Conservation (phyloP, 1,139 yeast species). For the Sugiyamaella grinbergsii region DNA sequence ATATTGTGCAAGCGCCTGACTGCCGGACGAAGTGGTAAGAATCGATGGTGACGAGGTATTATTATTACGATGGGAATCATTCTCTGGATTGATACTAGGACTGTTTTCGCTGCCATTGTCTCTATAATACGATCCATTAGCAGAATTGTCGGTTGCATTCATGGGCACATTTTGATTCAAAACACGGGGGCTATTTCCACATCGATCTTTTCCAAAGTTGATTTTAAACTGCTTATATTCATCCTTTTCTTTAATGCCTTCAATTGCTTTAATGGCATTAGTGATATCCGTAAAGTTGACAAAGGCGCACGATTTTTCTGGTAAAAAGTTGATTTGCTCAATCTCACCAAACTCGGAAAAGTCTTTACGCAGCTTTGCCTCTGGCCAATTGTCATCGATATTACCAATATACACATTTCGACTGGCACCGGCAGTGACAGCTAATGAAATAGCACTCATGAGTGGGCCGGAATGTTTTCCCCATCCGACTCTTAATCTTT, state of each 20-base stretch:
- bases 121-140: background rate
- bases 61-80: slow-evolving; percentile 10
- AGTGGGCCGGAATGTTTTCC: slow-evolving; percentile 93
- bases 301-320: slow-evolving; percentile 87
- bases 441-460: slow-evolving; percentile 74
- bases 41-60: slow-evolving; percentile 19
- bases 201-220: slow-evolving; percentile 90
- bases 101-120: slow-evolving; percentile 10
- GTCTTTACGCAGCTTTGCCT: slow-evolving; percentile 65
- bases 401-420: slow-evolving; percentile 89
- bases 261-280: slow-evolving; percentile 83
- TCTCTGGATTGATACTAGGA: slow-evolving; percentile 13
- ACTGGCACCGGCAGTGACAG: slow-evolving; percentile 92
- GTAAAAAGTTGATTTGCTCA: slow-evolving; percentile 86
- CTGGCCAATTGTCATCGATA: slow-evolving; percentile 56
- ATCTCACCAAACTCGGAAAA: slow-evolving; percentile 86
- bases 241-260: slow-evolving; percentile 56
- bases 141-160: background rate
- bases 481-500: slow-evolving; percentile 90
- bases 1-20: slow-evolving; percentile 77
- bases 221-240: slow-evolving; percentile 60
- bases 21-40: slow-evolving; percentile 48
- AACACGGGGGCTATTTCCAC: slow-evolving; percentile 71
- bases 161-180: slow-evolving; percentile 1
- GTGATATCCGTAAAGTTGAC: slow-evolving; percentile 86